A percentile compares a stretch with the other conserved stretches of the same genome.
These are phyloP conservation scores for Mycena belliarum DNA, from an alignment of 768 basidiomycete genomes.

Conservation along the genomic window DNA sequence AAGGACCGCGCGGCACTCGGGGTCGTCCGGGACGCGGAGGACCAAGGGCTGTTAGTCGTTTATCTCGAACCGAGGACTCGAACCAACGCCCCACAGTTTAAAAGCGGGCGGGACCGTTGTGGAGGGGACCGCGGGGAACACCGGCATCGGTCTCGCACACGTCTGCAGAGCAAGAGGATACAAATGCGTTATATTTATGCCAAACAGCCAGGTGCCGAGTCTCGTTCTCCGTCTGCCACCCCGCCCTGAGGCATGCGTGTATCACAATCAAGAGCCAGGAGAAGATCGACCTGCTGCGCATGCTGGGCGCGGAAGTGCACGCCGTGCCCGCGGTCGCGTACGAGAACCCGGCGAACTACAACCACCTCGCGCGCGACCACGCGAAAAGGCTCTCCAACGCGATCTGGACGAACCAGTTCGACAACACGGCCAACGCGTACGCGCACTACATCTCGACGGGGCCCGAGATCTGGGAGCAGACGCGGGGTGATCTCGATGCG, in stretches of 20 bases:
- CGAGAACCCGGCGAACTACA: slow-evolving; percentile 95
- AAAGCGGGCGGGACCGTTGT: slow-evolving; percentile 95
- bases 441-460: slow-evolving; percentile 91
- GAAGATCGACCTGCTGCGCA: slow-evolving; percentile 94
- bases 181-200: slow-evolving; percentile 99
- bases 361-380: slow-evolving; percentile 93
- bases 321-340: slow-evolving; percentile 97
- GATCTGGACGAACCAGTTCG: slow-evolving; percentile 98
- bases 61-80: background rate
- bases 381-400: slow-evolving; percentile 76
- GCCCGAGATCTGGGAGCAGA: slow-evolving; percentile 96
- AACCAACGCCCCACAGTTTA: slow-evolving; percentile 45
- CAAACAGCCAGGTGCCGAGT: slow-evolving; percentile 70
- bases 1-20: slow-evolving; percentile 97
- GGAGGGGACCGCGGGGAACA: slow-evolving; percentile 98
- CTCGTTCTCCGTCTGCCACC: background rate
- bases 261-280: slow-evolving; percentile 93
- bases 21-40: slow-evolving; percentile 84
- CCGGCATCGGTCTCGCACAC: slow-evolving; percentile 93
- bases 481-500: slow-evolving; percentile 74
- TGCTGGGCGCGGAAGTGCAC: slow-evolving; percentile 96
- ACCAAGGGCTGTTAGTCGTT: slow-evolving; percentile 67
- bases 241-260: background rate
- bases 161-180: slow-evolving; percentile 93
- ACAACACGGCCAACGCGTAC: slow-evolving; percentile 89